These are phyloP conservation scores for Hibiscus mutabilis DNA, from an alignment of 345 rosid species.

Conservation along the genomic window DNA sequence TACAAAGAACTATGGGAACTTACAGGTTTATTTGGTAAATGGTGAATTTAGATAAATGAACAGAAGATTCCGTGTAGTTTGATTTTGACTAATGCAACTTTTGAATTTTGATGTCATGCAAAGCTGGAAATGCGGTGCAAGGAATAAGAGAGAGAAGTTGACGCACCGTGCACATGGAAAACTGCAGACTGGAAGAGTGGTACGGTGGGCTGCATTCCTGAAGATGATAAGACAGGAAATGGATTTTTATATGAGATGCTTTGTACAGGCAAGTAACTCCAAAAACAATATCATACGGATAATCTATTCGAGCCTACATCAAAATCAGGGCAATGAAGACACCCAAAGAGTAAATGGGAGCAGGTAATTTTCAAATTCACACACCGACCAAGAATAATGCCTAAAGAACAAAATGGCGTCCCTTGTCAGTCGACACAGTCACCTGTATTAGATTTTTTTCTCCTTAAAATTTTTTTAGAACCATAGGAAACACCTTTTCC, in stretches of 20 bases:
- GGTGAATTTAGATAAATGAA: background rate
- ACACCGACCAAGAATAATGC: background rate
- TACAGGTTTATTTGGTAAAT: background rate
- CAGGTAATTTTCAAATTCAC: background rate
- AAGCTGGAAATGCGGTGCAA: conserved; percentile 1
- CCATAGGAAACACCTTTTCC: background rate
- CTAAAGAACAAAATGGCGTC: no score
- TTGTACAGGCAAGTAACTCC: background rate
- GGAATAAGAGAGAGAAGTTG: background rate
- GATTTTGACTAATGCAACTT: background rate
- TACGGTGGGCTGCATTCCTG: background rate
- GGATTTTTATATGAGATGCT: conserved; percentile 4
- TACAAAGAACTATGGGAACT: background rate
- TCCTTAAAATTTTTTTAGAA: background rate
- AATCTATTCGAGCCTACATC: background rate
- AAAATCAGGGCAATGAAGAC: background rate
- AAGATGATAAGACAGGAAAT: conserved; percentile 12
- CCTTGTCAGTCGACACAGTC: background rate
- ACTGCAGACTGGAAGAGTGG: background rate
- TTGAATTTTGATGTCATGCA: conserved; percentile 1
- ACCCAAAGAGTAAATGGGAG: background rate
- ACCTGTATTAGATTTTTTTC: background rate
- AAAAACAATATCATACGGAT: background rate
- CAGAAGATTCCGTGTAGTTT: background rate
- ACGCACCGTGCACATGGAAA: conserved; percentile 10